Evolutionary conservation across 495 filamentous ascomycete genomes (phyloP), one percentile per base, ranked within the genome.

Genomic region (Penicillium goetzii): DNA sequence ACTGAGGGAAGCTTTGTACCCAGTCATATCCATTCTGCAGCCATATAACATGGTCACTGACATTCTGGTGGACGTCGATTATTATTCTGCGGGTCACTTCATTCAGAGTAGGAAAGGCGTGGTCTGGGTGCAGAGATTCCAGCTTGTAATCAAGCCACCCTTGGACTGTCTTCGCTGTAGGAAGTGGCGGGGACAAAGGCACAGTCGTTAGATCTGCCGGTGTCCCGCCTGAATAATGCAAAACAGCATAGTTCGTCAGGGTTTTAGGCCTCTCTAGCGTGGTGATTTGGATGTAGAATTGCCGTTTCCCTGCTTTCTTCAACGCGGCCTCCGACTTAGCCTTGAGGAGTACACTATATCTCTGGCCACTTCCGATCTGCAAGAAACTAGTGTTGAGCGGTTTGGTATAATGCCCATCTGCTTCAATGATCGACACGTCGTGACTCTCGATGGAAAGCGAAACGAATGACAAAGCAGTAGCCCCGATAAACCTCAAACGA

Each of bases 11-110:
- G 34, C 38, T 59, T 28, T 85, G 80, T 4, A 74, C 80, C 86
- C 84, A 87, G 25, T 77, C 65, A n/a, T 81, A 70, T 30, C 73
- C 75, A 62, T 81, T 84, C 45, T 79, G 69, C 17, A 77, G 69
- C 71, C 70, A 78, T 41, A 78, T 68, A n/a, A 76, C 74, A 50
- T 75, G 77, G 53, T 70, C 72, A 56, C 81, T 74, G 36, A 81
- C 76, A 30, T 78, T 70, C 68, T 82, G 78, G 43, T 73, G 38
- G 15, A 41, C 38, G 17, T 41, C 17, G 38, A 41, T 41, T 17
- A n/a, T 41, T 4, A 41, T 41, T 41, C 38, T 17, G 17, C 38
- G 38, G 38, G 38, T 41, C 38, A 41, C 38, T 7, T 41, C 38
- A 17, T n/a, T 17, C 38, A 41, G 17, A n/a, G 15, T 41, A 17